These are phyloP conservation scores for Ophiocordyceps camponoti-leonardi DNA, from an alignment of 2,329 filamentous ascomycete genomes.

Conservation along the genomic window DNA sequence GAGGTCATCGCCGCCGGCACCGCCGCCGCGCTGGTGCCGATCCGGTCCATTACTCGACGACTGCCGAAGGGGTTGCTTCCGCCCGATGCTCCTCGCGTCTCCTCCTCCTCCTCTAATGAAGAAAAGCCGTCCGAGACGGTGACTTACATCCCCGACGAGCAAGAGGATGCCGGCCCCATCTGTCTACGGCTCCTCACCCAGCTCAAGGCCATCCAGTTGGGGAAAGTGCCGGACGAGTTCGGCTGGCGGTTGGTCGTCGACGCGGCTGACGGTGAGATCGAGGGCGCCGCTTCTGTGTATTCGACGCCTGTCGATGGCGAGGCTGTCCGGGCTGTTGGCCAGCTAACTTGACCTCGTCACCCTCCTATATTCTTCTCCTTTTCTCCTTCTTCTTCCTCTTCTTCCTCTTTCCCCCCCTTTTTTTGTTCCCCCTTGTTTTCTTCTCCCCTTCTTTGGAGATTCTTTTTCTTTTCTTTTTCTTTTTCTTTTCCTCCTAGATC, in stretches of 20 bases:
- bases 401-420: too few species aligned
- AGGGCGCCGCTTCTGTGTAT: slow-evolving; percentile 2
- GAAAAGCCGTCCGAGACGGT: slow-evolving; percentile 24
- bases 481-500: too few species aligned
- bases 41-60: slow-evolving; percentile 71
- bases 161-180: slow-evolving; percentile 55
- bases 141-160: slow-evolving; percentile 33
- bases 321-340: too few species aligned
- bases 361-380: too few species aligned
- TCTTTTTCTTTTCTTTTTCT: too few species aligned
- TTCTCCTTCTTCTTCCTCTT: too few species aligned
- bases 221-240: slow-evolving; percentile 60
- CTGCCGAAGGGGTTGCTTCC: slow-evolving; percentile 6
- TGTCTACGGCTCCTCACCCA: slow-evolving; percentile 56
- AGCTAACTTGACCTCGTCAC: too few species aligned
- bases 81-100: slow-evolving; percentile 20
- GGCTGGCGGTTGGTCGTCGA: slow-evolving; percentile 46
- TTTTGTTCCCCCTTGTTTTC: too few species aligned
- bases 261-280: slow-evolving; percentile 25
- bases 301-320: too few species aligned
- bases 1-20: slow-evolving; percentile 90
- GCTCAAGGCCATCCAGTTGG: slow-evolving; percentile 73
- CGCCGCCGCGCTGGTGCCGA: slow-evolving; percentile 78
- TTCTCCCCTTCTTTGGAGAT: too few species aligned
- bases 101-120: too few species aligned